Base-by-base conservation (phyloP, 2,329 filamentous ascomycete species). In the Paecilomyces variotii region DNA sequence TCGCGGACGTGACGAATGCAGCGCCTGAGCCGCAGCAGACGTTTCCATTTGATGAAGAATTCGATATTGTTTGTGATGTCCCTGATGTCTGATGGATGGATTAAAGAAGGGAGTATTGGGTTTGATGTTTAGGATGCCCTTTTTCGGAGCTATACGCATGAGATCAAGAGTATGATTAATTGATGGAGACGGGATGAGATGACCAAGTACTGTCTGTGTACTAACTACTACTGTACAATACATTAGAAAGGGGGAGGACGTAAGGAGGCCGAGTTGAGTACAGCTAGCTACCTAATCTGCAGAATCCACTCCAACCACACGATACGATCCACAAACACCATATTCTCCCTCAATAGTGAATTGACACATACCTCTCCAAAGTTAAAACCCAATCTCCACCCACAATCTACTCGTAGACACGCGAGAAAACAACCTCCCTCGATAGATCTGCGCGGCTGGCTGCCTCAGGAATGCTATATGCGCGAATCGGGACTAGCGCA, bases 401-500 rank as follows among this genome's bases (percentile, higher is more conserved):
- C 7, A 9, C 24, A 1, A 4, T n/a, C 35, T 2, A 19, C 19
- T 19, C 19, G 19, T 19, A 45, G 35, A 45, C 14, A n/a, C 14
- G 14, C 35, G 14, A n/a, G 2, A n/a, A 19, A 19, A 7, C 24
- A 4, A 19, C 4, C 14, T 19, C 14, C 39, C 39, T 45, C 35
- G 35, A 39, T 45, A 45, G 39, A 45, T 45, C 39, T 14, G 12
- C 35, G 35, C 35, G 35, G 39, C 39, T 52, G 50, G 4, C 55
- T 56, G 60, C 64, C 64, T 66, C 58, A 65, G 64, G 62, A 66
- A 66, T 62, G 61, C 49, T 39, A 62, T 64, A 63, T 63, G 52
- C 56, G 60, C 61, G 30, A 24, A 53, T 58, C 10, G 9, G 50
- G 60, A 25, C 45, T 66, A 64, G 64, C 52, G 54, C 25, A 19